These are phyloP conservation scores for Auricularia sp. DNA, from an alignment of 768 basidiomycete genomes.

Conservation along the genomic window DNA sequence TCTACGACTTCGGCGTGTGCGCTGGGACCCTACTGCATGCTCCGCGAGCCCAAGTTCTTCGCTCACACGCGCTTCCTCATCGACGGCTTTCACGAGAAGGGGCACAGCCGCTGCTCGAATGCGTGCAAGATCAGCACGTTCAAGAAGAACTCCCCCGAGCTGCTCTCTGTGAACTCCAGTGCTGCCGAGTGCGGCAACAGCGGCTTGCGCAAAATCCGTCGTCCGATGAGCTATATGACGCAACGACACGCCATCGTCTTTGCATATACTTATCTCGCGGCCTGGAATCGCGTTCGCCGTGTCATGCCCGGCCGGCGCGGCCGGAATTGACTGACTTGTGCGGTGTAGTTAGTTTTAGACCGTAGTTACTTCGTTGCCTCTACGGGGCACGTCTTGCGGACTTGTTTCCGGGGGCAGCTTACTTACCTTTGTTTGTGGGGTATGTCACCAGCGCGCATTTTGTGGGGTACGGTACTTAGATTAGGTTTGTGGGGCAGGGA, in stretches of 20 bases:
- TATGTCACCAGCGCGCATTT: too few species aligned
- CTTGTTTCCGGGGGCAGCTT: too few species aligned
- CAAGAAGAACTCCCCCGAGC: slow-evolving; percentile 16
- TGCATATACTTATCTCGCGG: slow-evolving; percentile 12
- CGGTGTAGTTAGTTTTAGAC: too few species aligned
- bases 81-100: slow-evolving; percentile 25
- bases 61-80: slow-evolving; percentile 24
- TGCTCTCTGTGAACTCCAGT: slow-evolving; percentile 23
- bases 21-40: slow-evolving; percentile 25
- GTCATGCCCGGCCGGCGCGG: too few species aligned
- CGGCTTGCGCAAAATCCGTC: slow-evolving; percentile 18
- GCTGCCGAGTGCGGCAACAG: slow-evolving; percentile 28
- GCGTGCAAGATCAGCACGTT: slow-evolving; percentile 22
- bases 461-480: too few species aligned
- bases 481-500: too few species aligned
- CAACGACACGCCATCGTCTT: slow-evolving; percentile 20
- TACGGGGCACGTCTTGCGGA: too few species aligned
- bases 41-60: slow-evolving; percentile 22
- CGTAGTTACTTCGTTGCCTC: too few species aligned
- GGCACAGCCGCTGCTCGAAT: slow-evolving; percentile 24
- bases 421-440: too few species aligned
- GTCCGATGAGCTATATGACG: slow-evolving; percentile 23
- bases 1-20: slow-evolving; percentile 27
- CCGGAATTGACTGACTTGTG: too few species aligned
- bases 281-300: too few species aligned